Percentiles rank a stretch among this genome's conserved stretches.
Conservation (phyloP, 202 grass and related monocot genomes). For the Hordeum pubiflorum region DNA sequence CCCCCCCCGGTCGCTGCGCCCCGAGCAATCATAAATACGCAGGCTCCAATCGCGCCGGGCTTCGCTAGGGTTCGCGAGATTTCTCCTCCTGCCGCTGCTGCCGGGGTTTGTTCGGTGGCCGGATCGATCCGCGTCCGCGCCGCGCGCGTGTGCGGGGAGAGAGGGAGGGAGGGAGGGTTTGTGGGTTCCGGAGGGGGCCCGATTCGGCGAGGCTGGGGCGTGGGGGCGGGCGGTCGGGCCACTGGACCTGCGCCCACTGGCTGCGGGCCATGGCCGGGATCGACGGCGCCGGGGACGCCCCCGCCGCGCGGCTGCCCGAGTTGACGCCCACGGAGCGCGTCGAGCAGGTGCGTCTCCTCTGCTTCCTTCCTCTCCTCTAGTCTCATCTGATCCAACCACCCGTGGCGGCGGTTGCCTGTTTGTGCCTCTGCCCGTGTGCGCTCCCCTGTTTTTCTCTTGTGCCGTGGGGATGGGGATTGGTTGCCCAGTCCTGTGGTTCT, state of each 20-base stretch:
- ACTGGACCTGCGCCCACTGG: constrained; percentile 35
- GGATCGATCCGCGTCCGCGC: neutral
- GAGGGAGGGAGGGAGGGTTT: no score
- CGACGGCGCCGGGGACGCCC: constrained; percentile 19
- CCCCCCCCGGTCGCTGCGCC: neutral
- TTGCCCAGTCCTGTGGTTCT: no score
- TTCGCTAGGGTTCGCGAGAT: neutral
- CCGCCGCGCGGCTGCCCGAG: constrained; percentile 19
- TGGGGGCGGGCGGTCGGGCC: constrained; percentile 51
- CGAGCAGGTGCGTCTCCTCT: constrained; percentile 24
- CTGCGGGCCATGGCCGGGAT: constrained; percentile 76
- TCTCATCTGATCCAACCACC: neutral
- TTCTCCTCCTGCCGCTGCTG: neutral
- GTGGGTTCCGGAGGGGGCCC: neutral
- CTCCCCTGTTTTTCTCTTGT: neutral
- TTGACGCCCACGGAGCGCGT: constrained; percentile 37
- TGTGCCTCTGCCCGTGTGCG: neutral
- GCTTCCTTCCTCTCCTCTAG: no score
- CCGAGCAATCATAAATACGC: neutral
- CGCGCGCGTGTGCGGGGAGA: no score
- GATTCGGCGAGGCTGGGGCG: constrained; percentile 70
- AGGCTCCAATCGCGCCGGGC: neutral
- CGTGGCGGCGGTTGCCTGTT: neutral
- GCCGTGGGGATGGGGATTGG: no score
- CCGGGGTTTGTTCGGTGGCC: neutral